Base-by-base conservation (phyloP, 2,329 filamentous ascomycete genomes). In the Leptographium lundbergii region DNA sequence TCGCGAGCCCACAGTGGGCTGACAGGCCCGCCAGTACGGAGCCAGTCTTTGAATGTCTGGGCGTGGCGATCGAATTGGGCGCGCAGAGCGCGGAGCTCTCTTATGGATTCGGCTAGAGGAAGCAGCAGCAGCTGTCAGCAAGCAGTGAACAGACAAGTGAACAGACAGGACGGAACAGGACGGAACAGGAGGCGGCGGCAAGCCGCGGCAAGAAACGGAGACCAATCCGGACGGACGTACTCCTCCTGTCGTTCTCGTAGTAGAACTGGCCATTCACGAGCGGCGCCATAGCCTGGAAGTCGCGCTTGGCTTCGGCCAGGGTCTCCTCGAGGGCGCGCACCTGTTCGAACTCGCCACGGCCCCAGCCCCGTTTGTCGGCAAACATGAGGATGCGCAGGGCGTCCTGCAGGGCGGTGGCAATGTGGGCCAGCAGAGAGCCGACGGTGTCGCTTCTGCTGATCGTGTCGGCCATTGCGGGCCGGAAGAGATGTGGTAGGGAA, bases 341-440 rank as follows among this genome's bases (percentile, higher is more conserved):
- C 71, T 84, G 81, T 66, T 83, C 80, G 66, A 81, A 77, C 71
- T 84, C 81, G 72, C 82, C 80, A 25, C 74, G 71, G 0, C 76
- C 78, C 81, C 81, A 84, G 62, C 78, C 76, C 52, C 75, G 74
- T 70, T 82, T 82, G 69, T 84, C 81, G 65, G 80, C 76, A 64
- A 80, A 75, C 70, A 74, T 74, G 66, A 84, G 71, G 64, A 77
- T 77, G 66, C 78, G 79, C 64, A 82, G 69, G 60, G 74, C 75
- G 63, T 81, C 77, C 66, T 73, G 74, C 65, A 83, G 68, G 57
- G 76, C 73, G 62, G 74, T 78, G 65, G 81, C 81, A 69, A 83
- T 81, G 70, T 73, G 73, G 66, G 80, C 80, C 68, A 84, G 77
- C 66, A 82, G 74, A 63, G 76, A 75, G 66, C 81, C 81, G 67